Percentiles rank a stretch among this genome's conserved stretches.
Conservation (phyloP, 1,139 yeast species). For the Sugiyamaella paludigena region DNA sequence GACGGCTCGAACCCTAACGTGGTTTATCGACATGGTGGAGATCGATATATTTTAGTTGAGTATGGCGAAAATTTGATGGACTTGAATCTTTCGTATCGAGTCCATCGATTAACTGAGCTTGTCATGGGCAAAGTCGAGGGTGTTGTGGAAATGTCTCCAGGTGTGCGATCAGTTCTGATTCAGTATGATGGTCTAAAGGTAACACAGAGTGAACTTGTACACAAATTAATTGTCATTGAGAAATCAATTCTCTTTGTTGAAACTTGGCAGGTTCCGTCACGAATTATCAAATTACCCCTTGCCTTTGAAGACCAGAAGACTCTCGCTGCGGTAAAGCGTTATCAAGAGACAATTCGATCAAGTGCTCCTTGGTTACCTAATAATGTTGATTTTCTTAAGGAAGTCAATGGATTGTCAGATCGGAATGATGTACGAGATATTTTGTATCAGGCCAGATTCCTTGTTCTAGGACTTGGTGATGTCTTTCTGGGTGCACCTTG, state of each 20-base stretch:
- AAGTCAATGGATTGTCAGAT: constrained; percentile 68
- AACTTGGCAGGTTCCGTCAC: constrained; percentile 83
- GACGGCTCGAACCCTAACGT: constrained; percentile 62
- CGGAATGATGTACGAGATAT: constrained; percentile 76
- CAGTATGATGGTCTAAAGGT: constrained; percentile 67
- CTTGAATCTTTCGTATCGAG: constrained; percentile 78
- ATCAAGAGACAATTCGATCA: constrained; percentile 87
- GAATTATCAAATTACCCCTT: constrained; percentile 84
- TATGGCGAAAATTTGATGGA: constrained; percentile 89
- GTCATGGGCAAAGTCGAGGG: constrained; percentile 61
- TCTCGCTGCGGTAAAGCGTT: constrained; percentile 82
- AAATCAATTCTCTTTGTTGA: constrained; percentile 66
- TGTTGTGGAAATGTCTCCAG: constrained; percentile 92
- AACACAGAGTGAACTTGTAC: constrained; percentile 59
- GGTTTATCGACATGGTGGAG: constrained; percentile 95
- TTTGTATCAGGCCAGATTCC: constrained; percentile 82
- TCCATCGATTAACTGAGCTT: constrained; percentile 74
- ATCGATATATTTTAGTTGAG: constrained; percentile 84
- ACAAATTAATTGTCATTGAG: constrained; percentile 69
- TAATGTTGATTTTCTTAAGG: constrained; percentile 91
- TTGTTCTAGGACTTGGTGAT: constrained; percentile 94
- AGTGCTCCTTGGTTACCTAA: constrained; percentile 98
- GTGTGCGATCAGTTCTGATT: constrained; percentile 89
- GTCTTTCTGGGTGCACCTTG: constrained; percentile 98
- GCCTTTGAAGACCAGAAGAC: constrained; percentile 93